Base-by-base conservation (phyloP, 208 protist genomes). In the Angomonas ambiguus region DNA sequence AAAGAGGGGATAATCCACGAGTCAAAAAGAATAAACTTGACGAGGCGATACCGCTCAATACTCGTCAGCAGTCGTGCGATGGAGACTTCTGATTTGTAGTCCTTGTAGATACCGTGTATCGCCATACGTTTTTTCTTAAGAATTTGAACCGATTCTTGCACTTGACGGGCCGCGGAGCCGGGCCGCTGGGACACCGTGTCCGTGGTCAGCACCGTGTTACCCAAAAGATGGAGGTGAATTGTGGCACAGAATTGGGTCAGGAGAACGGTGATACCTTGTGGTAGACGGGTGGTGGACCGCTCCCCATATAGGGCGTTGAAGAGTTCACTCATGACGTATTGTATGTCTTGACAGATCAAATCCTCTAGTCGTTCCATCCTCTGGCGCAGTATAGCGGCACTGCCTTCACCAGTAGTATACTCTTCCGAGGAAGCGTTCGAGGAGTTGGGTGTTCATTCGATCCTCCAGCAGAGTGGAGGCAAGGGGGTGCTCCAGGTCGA, bases 1-100 rank as follows among this genome's bases (percentile, higher is more conserved):
- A 96, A 71, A 16, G 82, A 67, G 0, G 87, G 87, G 22, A 96
- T 69, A 59, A 96, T 92, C 87, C 90, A 96, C 51, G 69, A 86
- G 71, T 96, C 90, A 65, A 96, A 96, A 22, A 96, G 72, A 49
- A 96, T 66, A 66, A 96, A 96, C 62, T 90, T 92, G 0, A 80
- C 76, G 20, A 96, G 65, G 2, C 87, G 80, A 57, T 88, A 79
- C 45, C 82, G 77, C 76, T 92, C 85, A 41, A 96, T 83, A 24
- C 65, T 87, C 32, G 70, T 62, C 10, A 93, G 71, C 11, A 96
- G 87, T 5, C 80, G 71, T n/a, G 74, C 72, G 27, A 84, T 33
- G 28, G 51, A 64, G 33, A 62, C 22, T 67, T 72, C 42, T 42
- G 61, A 6, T 59, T 63, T 38, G 62, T 76, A 35, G 22, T 79